These are phyloP conservation scores for Xerocomus minutiporus DNA, from an alignment of 1,284 basidiomycete species.

Conservation along the genomic window DNA sequence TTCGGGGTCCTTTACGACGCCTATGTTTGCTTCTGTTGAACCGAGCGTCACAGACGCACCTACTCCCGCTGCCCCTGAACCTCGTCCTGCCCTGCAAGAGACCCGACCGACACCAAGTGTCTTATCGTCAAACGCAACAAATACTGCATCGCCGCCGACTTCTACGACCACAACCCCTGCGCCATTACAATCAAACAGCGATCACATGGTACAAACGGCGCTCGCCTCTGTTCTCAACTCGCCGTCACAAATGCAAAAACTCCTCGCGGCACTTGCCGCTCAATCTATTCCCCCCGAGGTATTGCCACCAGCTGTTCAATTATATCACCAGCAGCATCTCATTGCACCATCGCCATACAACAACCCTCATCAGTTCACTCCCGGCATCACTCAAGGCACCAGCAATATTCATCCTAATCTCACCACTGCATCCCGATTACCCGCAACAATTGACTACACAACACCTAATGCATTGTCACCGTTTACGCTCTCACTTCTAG, in stretches of 20 bases:
- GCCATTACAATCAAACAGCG: slow-evolving; percentile 26
- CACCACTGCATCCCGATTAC: slow-evolving; percentile 4
- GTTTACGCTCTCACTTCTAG: slow-evolving; percentile 21
- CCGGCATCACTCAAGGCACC: background rate
- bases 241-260: slow-evolving; percentile 65
- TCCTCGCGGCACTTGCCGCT: slow-evolving; percentile 51
- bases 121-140: slow-evolving; percentile 2
- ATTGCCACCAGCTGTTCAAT: slow-evolving; percentile 15
- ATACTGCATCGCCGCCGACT: slow-evolving; percentile 21
- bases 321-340: slow-evolving; percentile 26
- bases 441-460: slow-evolving; percentile 17
- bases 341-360: slow-evolving; percentile 34
- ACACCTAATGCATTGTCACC: slow-evolving; percentile 14
- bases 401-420: slow-evolving; percentile 6
- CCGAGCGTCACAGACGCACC: slow-evolving; percentile 22
- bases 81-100: slow-evolving; percentile 9
- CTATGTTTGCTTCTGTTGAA: slow-evolving; percentile 25
- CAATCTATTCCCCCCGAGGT: slow-evolving; percentile 23
- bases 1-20: slow-evolving; percentile 28
- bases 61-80: slow-evolving; percentile 12
- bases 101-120: background rate
- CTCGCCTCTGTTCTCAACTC: slow-evolving; percentile 58
- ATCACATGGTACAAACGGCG: slow-evolving; percentile 56
- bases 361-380: slow-evolving; percentile 11
- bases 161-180: slow-evolving; percentile 11